Evolutionary conservation across 2,329 filamentous ascomycete genomes (phyloP), one percentile per base, ranked within the genome.

Genomic region (Leptographium radiaticola): DNA sequence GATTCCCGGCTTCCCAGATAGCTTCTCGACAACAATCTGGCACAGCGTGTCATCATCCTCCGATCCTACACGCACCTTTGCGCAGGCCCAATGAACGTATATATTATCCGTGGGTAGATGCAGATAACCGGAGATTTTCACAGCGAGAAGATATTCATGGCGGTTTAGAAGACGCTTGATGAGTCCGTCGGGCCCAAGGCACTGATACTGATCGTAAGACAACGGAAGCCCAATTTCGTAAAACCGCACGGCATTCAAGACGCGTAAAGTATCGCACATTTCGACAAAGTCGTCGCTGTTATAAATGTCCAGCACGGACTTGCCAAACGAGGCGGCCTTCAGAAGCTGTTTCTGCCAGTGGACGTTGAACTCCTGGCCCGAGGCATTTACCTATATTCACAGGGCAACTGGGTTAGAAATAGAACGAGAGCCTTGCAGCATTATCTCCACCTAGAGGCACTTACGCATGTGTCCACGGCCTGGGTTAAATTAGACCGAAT

Each of bases 201-300:
- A 86, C 59, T 93, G 80, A 66, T 93, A 97, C 67, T 98, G 91
- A 58, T 96, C 90, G 64, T 93, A 95, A 5, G 90, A 95, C 6
- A 98, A 68, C 0, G 91, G 89, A 25, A 98, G 73, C 2, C 93
- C 93, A 52, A 97, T 79, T 62, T 94, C 87, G 65, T 93, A 97
- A 67, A 87, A 94, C 51, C 93, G 83, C 13, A 91, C 86, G 8
- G 91, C 91, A 62, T 96, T 97, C 49, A 98, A 75, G 0, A 98
- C 90, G 16, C 93, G 84, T 16, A 98, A 71, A 1, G 85, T 93
- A 67, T 98, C 91, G 61, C 89, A 95, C 84, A 96, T 97, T 58
- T 97, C 91, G 53, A 98, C 93, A 68, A 97, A 98, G 59, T 98
- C 91, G 64, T 98, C 93, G 64, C 90, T 96, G 68, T 93, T 96